Base-by-base conservation (phyloP, 495 filamentous ascomycete species). In the Penicillium pulvis region DNA sequence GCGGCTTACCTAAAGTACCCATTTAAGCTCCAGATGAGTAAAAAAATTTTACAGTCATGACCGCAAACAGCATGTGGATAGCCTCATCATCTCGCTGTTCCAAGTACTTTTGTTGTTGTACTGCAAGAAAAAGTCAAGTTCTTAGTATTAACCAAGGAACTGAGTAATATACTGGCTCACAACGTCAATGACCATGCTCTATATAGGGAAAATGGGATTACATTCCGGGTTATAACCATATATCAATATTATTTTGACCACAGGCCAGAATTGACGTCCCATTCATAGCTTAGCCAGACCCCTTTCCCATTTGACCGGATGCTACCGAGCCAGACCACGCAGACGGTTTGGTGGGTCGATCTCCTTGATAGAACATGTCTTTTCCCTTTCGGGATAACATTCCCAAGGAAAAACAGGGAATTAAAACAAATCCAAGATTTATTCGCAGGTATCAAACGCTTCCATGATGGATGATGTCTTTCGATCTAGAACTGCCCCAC, bases 41-140 rank as follows among this genome's bases (percentile, higher is more conserved):
- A 41, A 17, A 1, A 41, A 6, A n/a, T 41, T 41, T 41, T 41
- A n/a, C 12, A 49, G 42, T 58, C 30, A 42, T 45, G 39, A 60
- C 66, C 66, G 66, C 66, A 67, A 69, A 60, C 66, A 62, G 66
- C 57, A 44, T n/a, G 39, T 41, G 39, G 39, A 41, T 16, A 41
- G 39, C 39, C 14, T 41, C 39, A 41, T 12, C 14, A 41, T 8
- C 7, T 55, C 53, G 47, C 53, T 31, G 53, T 56, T 42, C 26
- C 51, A 46, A 28, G 60, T 57, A 59, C 45, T 39, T 57, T 45
- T 53, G 35, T 33, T 48, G 49, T 28, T 49, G 26, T 10, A 51
- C 24, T 4, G 44, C 20, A 14, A 31, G 16, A 28, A 49, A 30
- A 28, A 24, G 4, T 24, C 48, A 39, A 31, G 10, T 6, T 19